Base-by-base conservation (phyloP, 2,329 filamentous ascomycete species). In the Xylaria sp. region DNA sequence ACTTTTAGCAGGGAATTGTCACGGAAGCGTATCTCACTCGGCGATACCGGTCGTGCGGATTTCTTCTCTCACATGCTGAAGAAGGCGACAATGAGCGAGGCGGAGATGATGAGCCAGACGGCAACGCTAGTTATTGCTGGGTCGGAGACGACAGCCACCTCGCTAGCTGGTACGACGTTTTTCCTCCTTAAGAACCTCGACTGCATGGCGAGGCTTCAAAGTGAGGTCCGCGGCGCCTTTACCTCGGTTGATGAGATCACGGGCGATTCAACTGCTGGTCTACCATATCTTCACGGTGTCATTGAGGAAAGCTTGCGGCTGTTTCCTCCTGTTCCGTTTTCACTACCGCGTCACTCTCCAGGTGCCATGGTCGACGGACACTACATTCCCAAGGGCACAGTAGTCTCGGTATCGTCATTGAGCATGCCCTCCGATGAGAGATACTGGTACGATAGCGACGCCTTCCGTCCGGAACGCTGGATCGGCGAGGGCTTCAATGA, bases 101-200 rank as follows among this genome's bases (percentile, higher is more conserved):
- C 65, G 17, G 63, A 72, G 4, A 69, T 72, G 65, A 69, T 71
- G 21, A 67, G 70, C 46, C 68, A 75, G 61, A 69, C 72, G 15
- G 68, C 63, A 14, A 64, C 72, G 3, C 67, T 78, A 4, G 70
- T 83, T 42, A 69, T 79, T 7, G 81, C 81, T 7, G 81, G 82
- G 2, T 79, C 78, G 0, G 82, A 84, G 67, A 84, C 82, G 2
- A 82, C 80, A 0, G 79, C 82, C 0, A 82, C 80, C 0, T 70
- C 78, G 0, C 71, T 83, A 3, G 67, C 74, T 57, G 67, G 76
- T 61, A 64, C 73, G 59, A 70, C 73, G 0, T 83, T 74, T 52
- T 71, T 77, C 15, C 70, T 84, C 3, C 67, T 80, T 8, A 72
- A 70, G 1, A 74, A 79, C 51, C 76, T 75, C 0, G 66, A 73